Conservation (phyloP, 371 early-diverging fungal species). For the Mortierella sp. region DNA sequence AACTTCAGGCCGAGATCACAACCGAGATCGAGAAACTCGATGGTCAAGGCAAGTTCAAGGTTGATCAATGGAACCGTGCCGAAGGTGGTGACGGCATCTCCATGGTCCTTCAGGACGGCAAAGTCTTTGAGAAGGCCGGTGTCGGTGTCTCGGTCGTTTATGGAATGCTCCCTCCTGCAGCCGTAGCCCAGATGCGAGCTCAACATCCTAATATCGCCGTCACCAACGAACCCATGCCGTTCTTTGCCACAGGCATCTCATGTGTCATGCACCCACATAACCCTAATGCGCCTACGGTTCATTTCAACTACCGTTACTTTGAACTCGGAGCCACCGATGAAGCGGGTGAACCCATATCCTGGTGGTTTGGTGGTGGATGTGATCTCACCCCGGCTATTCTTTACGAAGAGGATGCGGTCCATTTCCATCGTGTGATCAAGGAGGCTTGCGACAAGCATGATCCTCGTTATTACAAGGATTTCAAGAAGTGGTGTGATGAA, state of each 20-base stretch:
- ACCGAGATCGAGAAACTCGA: slow-evolving; percentile 70
- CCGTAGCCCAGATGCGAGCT: slow-evolving; percentile 81
- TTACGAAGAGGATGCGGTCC: slow-evolving; percentile 81
- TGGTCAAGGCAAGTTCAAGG: slow-evolving; percentile 73
- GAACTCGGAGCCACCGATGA: slow-evolving; percentile 77
- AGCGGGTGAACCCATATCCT: slow-evolving; percentile 69
- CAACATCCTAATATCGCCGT: slow-evolving; percentile 73
- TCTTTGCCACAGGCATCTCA: slow-evolving; percentile 93
- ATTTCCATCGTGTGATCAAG: slow-evolving; percentile 85
- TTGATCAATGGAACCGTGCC: slow-evolving; percentile 83
- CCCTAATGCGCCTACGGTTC: slow-evolving; percentile 95
- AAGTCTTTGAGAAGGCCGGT: slow-evolving; percentile 96
- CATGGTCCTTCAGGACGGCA: slow-evolving; percentile 91
- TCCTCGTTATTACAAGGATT: slow-evolving; percentile 72
- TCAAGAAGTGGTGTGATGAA: slow-evolving; percentile 88
- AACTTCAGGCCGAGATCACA: slow-evolving; percentile 79
- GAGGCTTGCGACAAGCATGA: slow-evolving; percentile 83
- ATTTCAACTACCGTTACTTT: slow-evolving; percentile 97
- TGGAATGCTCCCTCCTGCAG: slow-evolving; percentile 78
- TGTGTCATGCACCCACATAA: slow-evolving; percentile 96
- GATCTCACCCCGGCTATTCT: slow-evolving; percentile 88
- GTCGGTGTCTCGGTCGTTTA: slow-evolving; percentile 87
- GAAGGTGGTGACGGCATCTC: slow-evolving; percentile 94
- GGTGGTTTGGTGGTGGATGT: slow-evolving; percentile 93
- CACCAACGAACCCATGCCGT: slow-evolving; percentile 65